Evolutionary conservation across 805 yeast species (phyloP).

Genomic region (Kodamaea hsintzibuensis): DNA sequence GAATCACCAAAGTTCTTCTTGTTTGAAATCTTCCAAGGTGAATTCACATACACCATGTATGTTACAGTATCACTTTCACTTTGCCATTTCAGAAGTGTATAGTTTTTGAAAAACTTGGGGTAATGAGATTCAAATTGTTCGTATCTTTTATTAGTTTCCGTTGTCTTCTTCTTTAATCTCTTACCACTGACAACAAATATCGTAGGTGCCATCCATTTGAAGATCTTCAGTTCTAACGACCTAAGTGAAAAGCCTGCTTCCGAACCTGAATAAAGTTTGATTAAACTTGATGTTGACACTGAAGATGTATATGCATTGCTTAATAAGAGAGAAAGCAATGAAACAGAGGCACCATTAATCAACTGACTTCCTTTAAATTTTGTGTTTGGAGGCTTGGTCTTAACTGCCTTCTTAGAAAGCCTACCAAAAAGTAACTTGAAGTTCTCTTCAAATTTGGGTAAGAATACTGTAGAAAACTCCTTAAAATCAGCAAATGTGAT

Average conservation of each 20-base stretch:
- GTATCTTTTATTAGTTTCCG: slow-evolving; percentile 46
- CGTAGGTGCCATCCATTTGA: slow-evolving; percentile 91
- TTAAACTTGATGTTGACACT: slow-evolving; percentile 47
- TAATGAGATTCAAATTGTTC: slow-evolving; percentile 51
- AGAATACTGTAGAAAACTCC: neutral
- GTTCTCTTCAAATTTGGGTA: slow-evolving; percentile 16
- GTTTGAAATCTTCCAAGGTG: slow-evolving; percentile 79
- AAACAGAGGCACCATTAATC: slow-evolving; percentile 39
- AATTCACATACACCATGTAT: slow-evolving; percentile 63
- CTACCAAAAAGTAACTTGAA: slow-evolving; percentile 34
- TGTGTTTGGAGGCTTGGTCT: slow-evolving; percentile 1
- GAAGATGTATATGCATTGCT: slow-evolving; percentile 24
- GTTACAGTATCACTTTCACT: slow-evolving; percentile 44
- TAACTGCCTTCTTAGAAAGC: slow-evolving; percentile 3
- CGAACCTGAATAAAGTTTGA: slow-evolving; percentile 69
- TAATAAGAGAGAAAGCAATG: slow-evolving; percentile 40
- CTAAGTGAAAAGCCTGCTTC: slow-evolving; percentile 85
- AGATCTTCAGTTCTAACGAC: slow-evolving; percentile 77
- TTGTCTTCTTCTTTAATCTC: slow-evolving; percentile 39
- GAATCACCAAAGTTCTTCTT: slow-evolving; percentile 71
- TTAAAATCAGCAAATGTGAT: slow-evolving; percentile 20
- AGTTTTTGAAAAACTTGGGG: slow-evolving; percentile 33
- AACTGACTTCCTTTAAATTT: slow-evolving; percentile 34
- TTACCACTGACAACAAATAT: slow-evolving; percentile 69
- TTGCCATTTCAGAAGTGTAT: slow-evolving; percentile 31